Percentiles rank a stretch among this genome's conserved stretches.
These are phyloP conservation scores for Phaffia rhodozyma DNA, from an alignment of 1,284 basidiomycete genomes.

Conservation along the genomic window DNA sequence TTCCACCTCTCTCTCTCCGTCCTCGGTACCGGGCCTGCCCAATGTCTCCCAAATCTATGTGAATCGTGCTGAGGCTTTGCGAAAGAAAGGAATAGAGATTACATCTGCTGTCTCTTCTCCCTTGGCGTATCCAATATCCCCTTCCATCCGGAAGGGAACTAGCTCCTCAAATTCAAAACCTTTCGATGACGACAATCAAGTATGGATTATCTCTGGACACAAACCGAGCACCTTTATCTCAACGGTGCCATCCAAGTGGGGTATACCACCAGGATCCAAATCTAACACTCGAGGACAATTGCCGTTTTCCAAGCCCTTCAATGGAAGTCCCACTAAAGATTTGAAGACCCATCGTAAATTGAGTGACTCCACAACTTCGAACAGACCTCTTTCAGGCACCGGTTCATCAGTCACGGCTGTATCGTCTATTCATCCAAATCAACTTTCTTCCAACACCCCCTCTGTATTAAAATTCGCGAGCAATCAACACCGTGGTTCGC, in stretches of 20 bases:
- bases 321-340: no score
- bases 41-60: constrained; percentile 13
- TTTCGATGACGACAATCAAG: background rate
- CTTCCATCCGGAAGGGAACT: background rate
- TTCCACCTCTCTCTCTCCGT: constrained; percentile 3
- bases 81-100: constrained; percentile 9
- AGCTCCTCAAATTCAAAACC: background rate
- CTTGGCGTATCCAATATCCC: constrained; percentile 1
- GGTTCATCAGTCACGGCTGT: no score
- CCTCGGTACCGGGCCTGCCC: background rate
- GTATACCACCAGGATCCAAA: no score
- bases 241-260: background rate
- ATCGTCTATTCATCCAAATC: no score
- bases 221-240: background rate
- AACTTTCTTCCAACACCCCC: no score
- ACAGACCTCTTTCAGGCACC: no score
- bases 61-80: constrained; percentile 12
- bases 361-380: no score
- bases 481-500: no score
- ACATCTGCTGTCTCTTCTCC: constrained; percentile 7
- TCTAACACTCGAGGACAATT: no score
- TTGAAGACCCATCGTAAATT: no score
- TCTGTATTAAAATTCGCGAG: no score
- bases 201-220: constrained; percentile 14
- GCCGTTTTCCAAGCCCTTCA: no score